phyloP scores from a whole-genome alignment of 441 rosid genomes.

The Populus trichocarpa region DNA sequence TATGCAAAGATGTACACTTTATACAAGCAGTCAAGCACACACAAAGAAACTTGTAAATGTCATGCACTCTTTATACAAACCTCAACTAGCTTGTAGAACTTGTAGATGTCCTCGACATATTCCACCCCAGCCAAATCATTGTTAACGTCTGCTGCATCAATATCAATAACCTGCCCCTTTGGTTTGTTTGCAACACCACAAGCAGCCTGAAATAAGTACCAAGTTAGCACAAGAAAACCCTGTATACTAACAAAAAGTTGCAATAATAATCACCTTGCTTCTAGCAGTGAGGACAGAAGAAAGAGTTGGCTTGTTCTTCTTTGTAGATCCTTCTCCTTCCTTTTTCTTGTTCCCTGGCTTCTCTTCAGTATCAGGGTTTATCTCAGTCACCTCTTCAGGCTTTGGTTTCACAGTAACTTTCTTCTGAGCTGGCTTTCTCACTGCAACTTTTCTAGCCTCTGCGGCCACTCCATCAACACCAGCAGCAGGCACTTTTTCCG shows the following conservation, averaged over 20 bases:
- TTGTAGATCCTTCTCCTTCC: slow-evolving; percentile 30
- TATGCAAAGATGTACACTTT: neutral
- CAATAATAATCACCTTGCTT: slow-evolving; percentile 57
- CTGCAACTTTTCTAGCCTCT: slow-evolving; percentile 29
- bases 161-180: slow-evolving; percentile 50
- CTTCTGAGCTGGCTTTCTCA: slow-evolving; percentile 39
- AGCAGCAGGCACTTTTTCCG: slow-evolving; percentile 35
- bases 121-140: slow-evolving; percentile 78
- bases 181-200: slow-evolving; percentile 46
- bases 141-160: slow-evolving; percentile 63
- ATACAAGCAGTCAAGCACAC: neutral
- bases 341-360: slow-evolving; percentile 14
- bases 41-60: neutral
- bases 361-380: slow-evolving; percentile 51
- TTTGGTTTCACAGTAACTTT: slow-evolving; percentile 36
- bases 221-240: neutral
- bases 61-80: slow-evolving; percentile 23
- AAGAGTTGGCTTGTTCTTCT: slow-evolving; percentile 50
- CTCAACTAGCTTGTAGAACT: slow-evolving; percentile 77
- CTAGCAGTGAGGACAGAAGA: slow-evolving; percentile 72
- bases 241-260: neutral
- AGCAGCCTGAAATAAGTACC: slow-evolving; percentile 45
- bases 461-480: slow-evolving; percentile 27
- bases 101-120: slow-evolving; percentile 85
- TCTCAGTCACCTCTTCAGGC: slow-evolving; percentile 49